Evolutionary conservation across 352 stramenopile genomes (phyloP).

Genomic region (Phytophthora sansomeana): DNA sequence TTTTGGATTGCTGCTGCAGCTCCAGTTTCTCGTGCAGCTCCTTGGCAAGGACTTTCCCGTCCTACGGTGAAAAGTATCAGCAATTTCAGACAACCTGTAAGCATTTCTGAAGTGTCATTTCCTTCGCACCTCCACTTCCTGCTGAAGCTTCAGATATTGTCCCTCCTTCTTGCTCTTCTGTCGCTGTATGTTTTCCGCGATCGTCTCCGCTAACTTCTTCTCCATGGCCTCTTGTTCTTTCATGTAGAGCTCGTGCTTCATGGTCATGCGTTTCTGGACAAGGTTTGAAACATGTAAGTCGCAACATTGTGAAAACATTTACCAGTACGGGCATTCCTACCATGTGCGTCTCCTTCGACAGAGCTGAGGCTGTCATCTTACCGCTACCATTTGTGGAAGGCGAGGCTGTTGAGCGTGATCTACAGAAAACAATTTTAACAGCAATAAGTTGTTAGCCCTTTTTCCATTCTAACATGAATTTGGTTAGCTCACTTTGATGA

Average conservation of each 20-base stretch:
- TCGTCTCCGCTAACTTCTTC: conserved; percentile 67
- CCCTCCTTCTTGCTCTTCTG: conserved; percentile 71
- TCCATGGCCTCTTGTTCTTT: conserved; percentile 72
- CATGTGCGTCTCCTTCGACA: conserved; percentile 70
- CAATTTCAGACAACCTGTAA: neutral
- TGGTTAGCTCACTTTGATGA: conserved; percentile 36
- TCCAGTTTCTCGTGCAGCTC: conserved; percentile 72
- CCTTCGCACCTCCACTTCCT: conserved; percentile 67
- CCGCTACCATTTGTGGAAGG: conserved; percentile 22
- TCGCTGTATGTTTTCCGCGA: conserved; percentile 71
- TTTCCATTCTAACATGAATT: neutral
- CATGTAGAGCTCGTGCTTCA: conserved; percentile 81
- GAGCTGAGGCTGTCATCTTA: conserved; percentile 47
- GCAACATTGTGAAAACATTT: neutral
- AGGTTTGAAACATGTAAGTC: neutral
- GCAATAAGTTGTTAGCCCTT: neutral
- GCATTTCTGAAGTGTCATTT: neutral
- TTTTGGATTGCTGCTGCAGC: conserved; percentile 70
- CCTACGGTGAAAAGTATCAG: conserved; percentile 22
- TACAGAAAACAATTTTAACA: conserved; percentile 1
- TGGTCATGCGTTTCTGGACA: conserved; percentile 64
- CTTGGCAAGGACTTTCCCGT: conserved; percentile 63
- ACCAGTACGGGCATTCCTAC: conserved; percentile 18
- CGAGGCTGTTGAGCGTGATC: conserved; percentile 26
- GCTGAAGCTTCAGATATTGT: conserved; percentile 73